Base-by-base conservation (phyloP, 2,329 filamentous ascomycete species). In the Calonectria multiphialidica region DNA sequence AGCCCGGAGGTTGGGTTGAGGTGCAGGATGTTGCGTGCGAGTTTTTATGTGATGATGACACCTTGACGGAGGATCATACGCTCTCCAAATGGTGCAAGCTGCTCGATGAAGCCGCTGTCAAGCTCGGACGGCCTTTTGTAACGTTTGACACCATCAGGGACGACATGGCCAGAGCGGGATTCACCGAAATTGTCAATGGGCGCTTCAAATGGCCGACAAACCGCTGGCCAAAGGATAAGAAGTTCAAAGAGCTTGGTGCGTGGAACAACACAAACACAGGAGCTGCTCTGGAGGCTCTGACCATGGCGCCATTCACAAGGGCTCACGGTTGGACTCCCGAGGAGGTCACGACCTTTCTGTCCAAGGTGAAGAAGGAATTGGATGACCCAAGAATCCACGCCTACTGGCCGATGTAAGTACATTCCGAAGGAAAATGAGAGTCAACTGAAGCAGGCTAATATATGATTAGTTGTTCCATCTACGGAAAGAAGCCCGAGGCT, bases 181-280 rank as follows among this genome's bases (percentile, higher is more conserved):
- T 91, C 72, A 80, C 83, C 45, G 83, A 90, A 71, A 83, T 91
- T 0, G 78, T 80, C 0, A 85, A 89, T 75, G 81, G 83, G 2
- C 78, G 86, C 10, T 87, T 83, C 76, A 87, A 86, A 77, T 85
- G 88, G 80, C 88, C 88, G 0, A 82, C 84, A 55, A 88, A 86
- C 72, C 80, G 83, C 8, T 90, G 88, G 88, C 85, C 88, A 0
- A 87, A 84, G 68, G 86, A 88, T 12, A 82, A 81, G 21, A 86
- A 86, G 37, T 82, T 87, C 53, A 91, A 90, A 76, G 85, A 89
- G 61, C 78, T 89, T 2, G 88, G 88, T 35, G 59, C 65, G 21
- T 77, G 78, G 78, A 79, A 79, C 0, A 71, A 76, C 3, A 72
- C 64, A 7, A 81, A 81, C 8, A 72, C 80, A 1, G 63, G 72